phyloP scores from a whole-genome alignment of 306 rosid species.

The Dryas drummondii region DNA sequence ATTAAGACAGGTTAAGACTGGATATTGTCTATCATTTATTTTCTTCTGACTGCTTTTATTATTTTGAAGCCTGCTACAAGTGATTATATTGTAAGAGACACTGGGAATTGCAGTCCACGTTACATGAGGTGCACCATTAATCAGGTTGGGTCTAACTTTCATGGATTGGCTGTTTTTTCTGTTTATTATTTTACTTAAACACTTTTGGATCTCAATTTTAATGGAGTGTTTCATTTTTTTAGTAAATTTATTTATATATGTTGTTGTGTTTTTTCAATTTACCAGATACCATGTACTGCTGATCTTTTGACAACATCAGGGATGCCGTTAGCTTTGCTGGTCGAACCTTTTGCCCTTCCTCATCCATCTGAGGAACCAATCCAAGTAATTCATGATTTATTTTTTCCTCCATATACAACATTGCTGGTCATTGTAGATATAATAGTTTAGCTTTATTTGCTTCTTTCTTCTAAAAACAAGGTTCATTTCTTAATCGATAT shows the following conservation, averaged over 20 bases:
- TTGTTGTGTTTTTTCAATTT: slow-evolving; percentile 25
- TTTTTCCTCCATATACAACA: slow-evolving; percentile 12
- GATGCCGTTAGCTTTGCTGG: slow-evolving; percentile 93
- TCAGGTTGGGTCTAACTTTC: slow-evolving; percentile 61
- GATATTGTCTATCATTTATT: slow-evolving; percentile 17
- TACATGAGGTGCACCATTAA: slow-evolving; percentile 96
- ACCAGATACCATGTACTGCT: slow-evolving; percentile 84
- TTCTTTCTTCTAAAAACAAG: neutral
- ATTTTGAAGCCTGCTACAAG: slow-evolving; percentile 88
- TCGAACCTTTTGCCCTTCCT: slow-evolving; percentile 95
- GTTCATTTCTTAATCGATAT: neutral
- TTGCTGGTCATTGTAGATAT: slow-evolving; percentile 20
- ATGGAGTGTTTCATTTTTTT: neutral
- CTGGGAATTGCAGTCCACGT: slow-evolving; percentile 98
- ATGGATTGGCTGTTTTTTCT: slow-evolving; percentile 13
- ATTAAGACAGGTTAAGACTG: slow-evolving; percentile 13
- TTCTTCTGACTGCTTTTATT: slow-evolving; percentile 16
- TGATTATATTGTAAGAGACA: slow-evolving; percentile 82
- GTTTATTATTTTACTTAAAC: neutral
- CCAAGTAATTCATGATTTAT: slow-evolving; percentile 53
- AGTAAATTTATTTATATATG: neutral
- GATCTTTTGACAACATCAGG: slow-evolving; percentile 93
- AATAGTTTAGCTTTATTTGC: neutral
- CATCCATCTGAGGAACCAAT: slow-evolving; percentile 95
- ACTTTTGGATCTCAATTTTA: neutral